A percentile compares a stretch with the other conserved stretches of the same genome.
These are phyloP conservation scores for Penicillium odoratum DNA, from an alignment of 495 filamentous ascomycete genomes.

Conservation along the genomic window DNA sequence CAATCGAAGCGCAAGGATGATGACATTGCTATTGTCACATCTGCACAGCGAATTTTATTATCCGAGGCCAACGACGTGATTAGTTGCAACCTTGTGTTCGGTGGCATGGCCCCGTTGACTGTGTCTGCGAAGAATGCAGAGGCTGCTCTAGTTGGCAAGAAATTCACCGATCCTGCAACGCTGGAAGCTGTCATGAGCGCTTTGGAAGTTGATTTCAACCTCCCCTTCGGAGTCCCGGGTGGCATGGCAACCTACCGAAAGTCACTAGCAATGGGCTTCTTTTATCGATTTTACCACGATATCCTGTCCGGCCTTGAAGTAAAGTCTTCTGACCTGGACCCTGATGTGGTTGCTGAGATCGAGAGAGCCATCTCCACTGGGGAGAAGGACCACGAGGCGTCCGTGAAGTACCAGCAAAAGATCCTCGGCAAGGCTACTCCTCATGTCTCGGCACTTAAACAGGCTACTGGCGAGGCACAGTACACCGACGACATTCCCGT, in stretches of 20 bases:
- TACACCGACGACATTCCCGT: conserved; percentile 95
- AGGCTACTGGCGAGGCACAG: conserved; percentile 89
- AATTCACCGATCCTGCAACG: conserved; percentile 74
- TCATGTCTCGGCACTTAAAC: conserved; percentile 91
- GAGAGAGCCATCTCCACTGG: conserved; percentile 61
- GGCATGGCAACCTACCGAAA: conserved; percentile 97
- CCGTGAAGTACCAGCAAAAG: conserved; percentile 58
- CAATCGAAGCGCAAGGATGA: conserved; percentile 96
- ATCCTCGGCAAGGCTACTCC: conserved; percentile 78
- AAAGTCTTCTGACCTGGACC: conserved; percentile 44
- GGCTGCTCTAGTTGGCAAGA: conserved; percentile 70
- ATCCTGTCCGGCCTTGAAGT: conserved; percentile 52
- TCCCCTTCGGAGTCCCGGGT: conserved; percentile 83
- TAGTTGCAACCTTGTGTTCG: conserved; percentile 77
- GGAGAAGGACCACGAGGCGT: conserved; percentile 47
- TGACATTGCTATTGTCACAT: conserved; percentile 94
- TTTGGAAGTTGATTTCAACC: conserved; percentile 81
- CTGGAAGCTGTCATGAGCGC: conserved; percentile 87
- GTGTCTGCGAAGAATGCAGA: conserved; percentile 76
- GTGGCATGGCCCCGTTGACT: conserved; percentile 87
- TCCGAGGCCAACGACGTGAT: conserved; percentile 64
- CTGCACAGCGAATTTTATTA: conserved; percentile 71
- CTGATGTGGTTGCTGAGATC: conserved; percentile 57
- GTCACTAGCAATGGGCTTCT: conserved; percentile 83
- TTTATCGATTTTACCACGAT: conserved; percentile 86